Evolutionary conservation across 2,329 filamentous ascomycete species (phyloP).

Genomic region (Elsinoe australis): DNA sequence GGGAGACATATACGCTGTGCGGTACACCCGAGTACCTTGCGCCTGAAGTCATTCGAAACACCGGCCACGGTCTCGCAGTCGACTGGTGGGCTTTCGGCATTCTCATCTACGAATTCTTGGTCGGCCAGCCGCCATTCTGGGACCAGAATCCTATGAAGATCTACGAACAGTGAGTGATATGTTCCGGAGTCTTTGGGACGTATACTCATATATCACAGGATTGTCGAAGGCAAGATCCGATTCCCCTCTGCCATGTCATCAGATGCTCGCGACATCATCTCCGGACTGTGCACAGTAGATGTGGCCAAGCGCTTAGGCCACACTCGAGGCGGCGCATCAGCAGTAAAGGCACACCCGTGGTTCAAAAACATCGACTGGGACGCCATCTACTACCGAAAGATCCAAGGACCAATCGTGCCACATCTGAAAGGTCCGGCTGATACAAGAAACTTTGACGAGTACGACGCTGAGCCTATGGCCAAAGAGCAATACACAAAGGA

Average conservation of each 20-base stretch:
- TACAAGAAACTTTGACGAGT: conserved; percentile 73
- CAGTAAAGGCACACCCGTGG: conserved; percentile 69
- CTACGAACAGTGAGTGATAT: conserved; percentile 56
- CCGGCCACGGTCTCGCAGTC: conserved; percentile 63
- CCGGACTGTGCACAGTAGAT: conserved; percentile 68
- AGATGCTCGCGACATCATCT: conserved; percentile 67
- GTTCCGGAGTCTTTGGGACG: too few species aligned
- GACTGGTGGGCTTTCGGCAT: conserved; percentile 87
- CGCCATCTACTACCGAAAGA: conserved; percentile 56
- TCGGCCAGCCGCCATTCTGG: conserved; percentile 81
- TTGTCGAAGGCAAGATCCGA: conserved; percentile 67
- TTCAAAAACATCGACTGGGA: conserved; percentile 69
- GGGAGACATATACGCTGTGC: conserved; percentile 75
- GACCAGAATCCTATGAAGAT: conserved; percentile 81
- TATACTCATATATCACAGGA: too few species aligned
- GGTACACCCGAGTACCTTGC: conserved; percentile 79
- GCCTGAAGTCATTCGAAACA: conserved; percentile 77
- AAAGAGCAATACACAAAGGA: conserved; percentile 62
- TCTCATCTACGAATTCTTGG: conserved; percentile 75
- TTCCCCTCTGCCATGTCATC: conserved; percentile 63
- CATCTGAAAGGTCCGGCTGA: conserved; percentile 65
- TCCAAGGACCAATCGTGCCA: conserved; percentile 66
- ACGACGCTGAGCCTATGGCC: conserved; percentile 65
- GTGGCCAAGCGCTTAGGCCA: conserved; percentile 71
- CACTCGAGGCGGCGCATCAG: conserved; percentile 62